Evolutionary conservation across 1,139 yeast species (phyloP), one percentile per base, ranked within the genome.

Genomic region (Pichia sp.): DNA sequence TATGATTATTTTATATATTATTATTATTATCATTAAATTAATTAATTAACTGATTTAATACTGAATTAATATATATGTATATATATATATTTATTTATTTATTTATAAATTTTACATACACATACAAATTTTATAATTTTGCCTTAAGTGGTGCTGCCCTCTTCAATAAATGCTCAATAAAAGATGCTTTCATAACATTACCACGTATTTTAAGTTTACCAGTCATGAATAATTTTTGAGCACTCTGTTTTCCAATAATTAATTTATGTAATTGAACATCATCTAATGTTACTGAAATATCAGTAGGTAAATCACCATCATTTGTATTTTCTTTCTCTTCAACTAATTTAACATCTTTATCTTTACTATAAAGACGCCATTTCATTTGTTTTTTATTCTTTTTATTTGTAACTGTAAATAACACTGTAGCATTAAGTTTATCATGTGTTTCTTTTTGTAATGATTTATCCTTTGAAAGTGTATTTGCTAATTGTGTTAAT

Each of bases 141-240:
- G 16, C 16, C 28, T 26, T 9, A 6, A 33, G 16, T 4, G 27
- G 22, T 3, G 28, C 28, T 5, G 95, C 95, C 74, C 16, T 16
- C 16, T 16, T 16, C 16, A 16, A 16, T 16, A 16, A 16, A 16
- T 16, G 16, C 16, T 16, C 16, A 6, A 33, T 23, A 3, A 20
- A n/a, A 2, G 28, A 20, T 5, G 95, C 95, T 74, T 87, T 86
- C 90, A 84, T 83, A 70, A 86, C 82, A 69, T 86, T 85, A 59
- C 95, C 95, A 73, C 80, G 83, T 55, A 86, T 82, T 74, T 86
- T 86, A 66, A 86, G 75, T 66, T 82, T 83, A 46, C 95, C 95
- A 60, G 77, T 71, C 85, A 86, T 78, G 68, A 85, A 86, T 60
- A 87, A 74, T 69, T 81, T 82, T 67, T 86, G 95, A 48, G 95